Evolutionary conservation across 2,329 filamentous ascomycete species (phyloP), one percentile per base, ranked within the genome.

Genomic region (Aspergillus viridinutans): DNA sequence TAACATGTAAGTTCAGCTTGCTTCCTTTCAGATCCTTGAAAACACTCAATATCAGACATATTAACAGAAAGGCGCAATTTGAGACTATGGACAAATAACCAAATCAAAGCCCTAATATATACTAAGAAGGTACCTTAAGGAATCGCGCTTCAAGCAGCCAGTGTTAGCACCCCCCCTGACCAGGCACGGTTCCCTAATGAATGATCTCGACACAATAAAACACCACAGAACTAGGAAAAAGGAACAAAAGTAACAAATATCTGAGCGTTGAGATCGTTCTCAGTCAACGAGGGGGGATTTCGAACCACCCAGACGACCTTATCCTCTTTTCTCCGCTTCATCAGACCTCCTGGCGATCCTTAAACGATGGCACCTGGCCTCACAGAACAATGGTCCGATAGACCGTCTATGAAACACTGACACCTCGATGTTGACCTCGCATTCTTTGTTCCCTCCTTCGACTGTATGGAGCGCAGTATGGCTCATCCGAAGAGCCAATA

Each of bases 401-500:
- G 5, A 50, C 10, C 29, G 4, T 3, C 61, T 60, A 72, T 52
- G 67, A 65, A 57, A 74, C 69, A 57, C 72, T 69, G 32, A 73
- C 65, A 17, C 72, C 68, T 47, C 66, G 64, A 23, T 67, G 64
- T 50, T 73, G 70, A 9, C 64, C 68, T 49, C 72, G 66, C 69
- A 74, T 69, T 52, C 74, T 70, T 56, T 72, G 67, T 54, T 76
- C 74, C n/a, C 74, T 66, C 51, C 72, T 62, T 35, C 69, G 71
- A 66, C 69, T 76, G 65, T 73, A 75, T 42, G 69, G 69, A 40
- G 71, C 69, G 54, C 67, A 76, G 52, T 71, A 76, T 35, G 74
- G 72, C 56, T 76, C 74, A 58, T 75, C 72, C 10, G 73, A 66
- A 2, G 71, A 74, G 3, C 73, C 73, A 52, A 75, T 70, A 56